Percentiles rank a stretch among this genome's conserved stretches.
Evolutionary conservation across 768 basidiomycete genomes (phyloP).

Genomic region (Leccinum ochraceum): DNA sequence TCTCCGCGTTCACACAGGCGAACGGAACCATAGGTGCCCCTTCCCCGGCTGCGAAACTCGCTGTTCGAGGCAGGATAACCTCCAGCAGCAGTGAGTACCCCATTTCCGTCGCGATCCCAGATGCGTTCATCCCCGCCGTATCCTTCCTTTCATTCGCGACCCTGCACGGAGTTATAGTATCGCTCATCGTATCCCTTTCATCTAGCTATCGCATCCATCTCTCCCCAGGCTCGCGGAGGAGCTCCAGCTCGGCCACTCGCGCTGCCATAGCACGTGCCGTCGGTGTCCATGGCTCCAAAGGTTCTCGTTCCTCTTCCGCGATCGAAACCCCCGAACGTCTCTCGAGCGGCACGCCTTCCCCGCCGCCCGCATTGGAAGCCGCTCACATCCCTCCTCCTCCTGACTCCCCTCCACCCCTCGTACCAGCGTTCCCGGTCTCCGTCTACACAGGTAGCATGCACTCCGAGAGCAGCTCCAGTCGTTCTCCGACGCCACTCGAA

Average conservation of each 20-base stretch:
- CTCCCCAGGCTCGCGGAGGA: conserved; percentile 75
- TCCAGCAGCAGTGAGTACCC: conserved; percentile 44
- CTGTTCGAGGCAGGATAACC: conserved; percentile 88
- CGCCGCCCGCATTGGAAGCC: conserved; percentile 48
- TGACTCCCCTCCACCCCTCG: conserved; percentile 56
- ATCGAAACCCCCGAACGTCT: conserved; percentile 29
- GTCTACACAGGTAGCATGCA: conserved; percentile 30
- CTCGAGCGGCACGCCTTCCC: conserved; percentile 27
- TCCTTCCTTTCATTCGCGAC: conserved; percentile 13
- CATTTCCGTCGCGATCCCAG: conserved; percentile 2
- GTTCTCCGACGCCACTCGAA: conserved; percentile 49
- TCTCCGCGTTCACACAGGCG: conserved; percentile 88
- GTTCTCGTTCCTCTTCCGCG: conserved; percentile 26
- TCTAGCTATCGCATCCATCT: conserved; percentile 78
- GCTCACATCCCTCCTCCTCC: conserved; percentile 46
- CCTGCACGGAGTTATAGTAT: conserved; percentile 15
- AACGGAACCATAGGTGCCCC: conserved; percentile 89
- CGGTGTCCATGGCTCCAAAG: conserved; percentile 27
- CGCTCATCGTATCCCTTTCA: conserved; percentile 6
- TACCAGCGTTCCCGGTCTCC: conserved; percentile 41
- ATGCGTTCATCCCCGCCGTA: background rate
- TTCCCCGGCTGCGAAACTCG: conserved; percentile 94
- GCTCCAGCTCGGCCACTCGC: conserved; percentile 54
- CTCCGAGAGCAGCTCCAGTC: conserved; percentile 39
- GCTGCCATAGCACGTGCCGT: conserved; percentile 53